These are phyloP conservation scores for Gaeumannomyces sp. DNA, from an alignment of 2,329 filamentous ascomycete genomes.

Conservation along the genomic window DNA sequence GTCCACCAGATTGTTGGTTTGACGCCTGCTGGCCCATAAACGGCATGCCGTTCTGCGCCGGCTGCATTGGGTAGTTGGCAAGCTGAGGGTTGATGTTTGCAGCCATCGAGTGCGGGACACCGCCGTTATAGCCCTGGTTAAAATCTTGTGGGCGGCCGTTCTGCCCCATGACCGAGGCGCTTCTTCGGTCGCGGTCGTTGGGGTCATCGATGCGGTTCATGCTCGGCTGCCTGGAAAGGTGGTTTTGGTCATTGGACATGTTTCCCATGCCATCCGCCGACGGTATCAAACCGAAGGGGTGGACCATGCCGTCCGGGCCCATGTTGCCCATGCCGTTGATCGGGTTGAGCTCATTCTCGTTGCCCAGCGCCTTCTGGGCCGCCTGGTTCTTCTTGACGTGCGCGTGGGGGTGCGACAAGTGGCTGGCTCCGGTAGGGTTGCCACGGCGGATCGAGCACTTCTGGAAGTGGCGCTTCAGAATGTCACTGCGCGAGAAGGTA, in stretches of 20 bases:
- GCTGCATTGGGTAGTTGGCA: slow-evolving; percentile 58
- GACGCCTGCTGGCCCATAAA: slow-evolving; percentile 56
- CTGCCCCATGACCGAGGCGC: slow-evolving; percentile 48
- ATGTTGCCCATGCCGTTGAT: slow-evolving; percentile 57
- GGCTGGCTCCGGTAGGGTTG: slow-evolving; percentile 90
- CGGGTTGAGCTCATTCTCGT: slow-evolving; percentile 51
- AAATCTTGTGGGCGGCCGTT: slow-evolving; percentile 35
- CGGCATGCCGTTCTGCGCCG: slow-evolving; percentile 56
- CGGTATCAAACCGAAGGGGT: slow-evolving; percentile 38
- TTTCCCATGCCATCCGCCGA: slow-evolving; percentile 53
- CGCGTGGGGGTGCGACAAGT: slow-evolving; percentile 86
- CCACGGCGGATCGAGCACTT: slow-evolving; percentile 96
- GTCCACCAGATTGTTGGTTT: slow-evolving; percentile 51
- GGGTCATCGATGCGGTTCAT: slow-evolving; percentile 52
- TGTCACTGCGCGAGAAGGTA: slow-evolving; percentile 96
- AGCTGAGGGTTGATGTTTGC: slow-evolving; percentile 56
- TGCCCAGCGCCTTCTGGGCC: slow-evolving; percentile 48
- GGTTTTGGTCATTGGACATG: slow-evolving; percentile 54
- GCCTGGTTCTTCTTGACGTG: slow-evolving; percentile 74
- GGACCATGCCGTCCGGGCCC: slow-evolving; percentile 44
- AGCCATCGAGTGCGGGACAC: slow-evolving; percentile 55
- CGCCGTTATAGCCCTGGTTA: slow-evolving; percentile 51
- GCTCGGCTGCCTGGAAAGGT: slow-evolving; percentile 56
- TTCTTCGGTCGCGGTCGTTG: slow-evolving; percentile 50
- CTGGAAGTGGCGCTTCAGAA: slow-evolving; percentile 97